phyloP scores from a whole-genome alignment of 2,329 filamentous ascomycete species.

The Fusarium sambucinum region DNA sequence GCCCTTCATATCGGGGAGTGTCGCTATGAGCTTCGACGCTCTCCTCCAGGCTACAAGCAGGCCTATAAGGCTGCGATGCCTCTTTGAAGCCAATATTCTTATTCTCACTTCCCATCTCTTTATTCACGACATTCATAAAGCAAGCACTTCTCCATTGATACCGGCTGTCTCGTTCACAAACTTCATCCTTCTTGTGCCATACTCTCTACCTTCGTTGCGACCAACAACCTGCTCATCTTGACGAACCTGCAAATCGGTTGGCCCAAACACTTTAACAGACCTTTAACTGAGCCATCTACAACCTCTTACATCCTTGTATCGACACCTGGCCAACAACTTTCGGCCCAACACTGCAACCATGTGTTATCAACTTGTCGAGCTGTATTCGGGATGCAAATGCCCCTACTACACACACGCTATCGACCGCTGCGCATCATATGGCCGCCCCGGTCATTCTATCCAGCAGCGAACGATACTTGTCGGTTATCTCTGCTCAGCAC shows the following conservation, averaged over 20 bases:
- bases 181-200: conserved; percentile 26
- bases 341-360: conserved; percentile 61
- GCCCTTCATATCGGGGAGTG: conserved; percentile 37
- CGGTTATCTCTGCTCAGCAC: conserved; percentile 76
- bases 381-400: conserved; percentile 88
- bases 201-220: conserved; percentile 4
- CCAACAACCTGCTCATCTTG: conserved; percentile 6
- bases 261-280: conserved; percentile 6
- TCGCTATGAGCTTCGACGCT: conserved; percentile 32
- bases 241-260: conserved; percentile 14
- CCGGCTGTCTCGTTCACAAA: conserved; percentile 7
- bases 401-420: conserved; percentile 89
- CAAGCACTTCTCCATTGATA: conserved; percentile 24
- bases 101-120: conserved; percentile 42
- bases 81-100: conserved; percentile 51
- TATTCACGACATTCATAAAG: conserved; percentile 35
- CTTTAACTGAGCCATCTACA: conserved; percentile 12
- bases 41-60: conserved; percentile 51
- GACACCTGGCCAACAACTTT: conserved; percentile 34
- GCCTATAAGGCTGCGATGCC: conserved; percentile 68
- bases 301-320: conserved; percentile 20
- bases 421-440: conserved; percentile 83
- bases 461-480: conserved; percentile 84
- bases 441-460: conserved; percentile 76
- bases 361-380: conserved; percentile 89